Conservation (phyloP, 352 stramenopile genomes). For the Phytophthora sp. region DNA sequence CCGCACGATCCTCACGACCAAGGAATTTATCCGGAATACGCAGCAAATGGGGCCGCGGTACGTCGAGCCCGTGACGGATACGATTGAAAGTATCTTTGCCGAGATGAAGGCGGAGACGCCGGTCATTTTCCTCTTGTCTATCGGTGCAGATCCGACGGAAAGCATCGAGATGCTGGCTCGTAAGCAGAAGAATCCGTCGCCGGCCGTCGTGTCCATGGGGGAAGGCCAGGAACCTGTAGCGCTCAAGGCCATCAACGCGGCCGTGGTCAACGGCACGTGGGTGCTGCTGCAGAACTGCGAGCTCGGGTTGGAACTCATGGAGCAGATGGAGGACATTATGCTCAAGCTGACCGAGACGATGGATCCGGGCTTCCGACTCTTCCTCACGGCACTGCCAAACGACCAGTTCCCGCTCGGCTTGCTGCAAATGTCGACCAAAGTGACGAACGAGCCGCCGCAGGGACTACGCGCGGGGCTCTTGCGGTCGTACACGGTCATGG, state of each 20-base stretch:
- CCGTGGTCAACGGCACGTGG: constrained; percentile 97
- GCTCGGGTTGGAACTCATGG: constrained; percentile 97
- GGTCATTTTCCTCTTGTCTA: constrained; percentile 98
- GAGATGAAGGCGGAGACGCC: constrained; percentile 96
- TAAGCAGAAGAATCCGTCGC: constrained; percentile 97
- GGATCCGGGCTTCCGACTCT: constrained; percentile 96
- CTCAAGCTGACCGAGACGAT: constrained; percentile 95
- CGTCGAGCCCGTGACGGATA: constrained; percentile 99
- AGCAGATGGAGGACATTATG: constrained; percentile 98
- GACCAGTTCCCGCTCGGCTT: constrained; percentile 96
- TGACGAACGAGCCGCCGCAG: constrained; percentile 98
- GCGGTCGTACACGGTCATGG: constrained; percentile 98
- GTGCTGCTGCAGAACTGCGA: constrained; percentile 99
- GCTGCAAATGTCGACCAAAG: constrained; percentile 99
- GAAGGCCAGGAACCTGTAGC: constrained; percentile 98
- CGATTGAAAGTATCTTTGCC: constrained; percentile 97
- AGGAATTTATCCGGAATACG: constrained; percentile 97
- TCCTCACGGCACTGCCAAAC: constrained; percentile 97
- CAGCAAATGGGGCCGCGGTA: constrained; percentile 97
- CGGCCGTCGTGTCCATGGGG: constrained; percentile 97
- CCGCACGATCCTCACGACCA: constrained; percentile 96
- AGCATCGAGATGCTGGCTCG: constrained; percentile 96
- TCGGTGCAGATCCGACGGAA: constrained; percentile 97
- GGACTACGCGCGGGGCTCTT: constrained; percentile 95
- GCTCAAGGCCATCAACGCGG: constrained; percentile 96